Evolutionary conservation across 2,329 filamentous ascomycete species (phyloP).

Genomic region (Sarocladium brachiariae): DNA sequence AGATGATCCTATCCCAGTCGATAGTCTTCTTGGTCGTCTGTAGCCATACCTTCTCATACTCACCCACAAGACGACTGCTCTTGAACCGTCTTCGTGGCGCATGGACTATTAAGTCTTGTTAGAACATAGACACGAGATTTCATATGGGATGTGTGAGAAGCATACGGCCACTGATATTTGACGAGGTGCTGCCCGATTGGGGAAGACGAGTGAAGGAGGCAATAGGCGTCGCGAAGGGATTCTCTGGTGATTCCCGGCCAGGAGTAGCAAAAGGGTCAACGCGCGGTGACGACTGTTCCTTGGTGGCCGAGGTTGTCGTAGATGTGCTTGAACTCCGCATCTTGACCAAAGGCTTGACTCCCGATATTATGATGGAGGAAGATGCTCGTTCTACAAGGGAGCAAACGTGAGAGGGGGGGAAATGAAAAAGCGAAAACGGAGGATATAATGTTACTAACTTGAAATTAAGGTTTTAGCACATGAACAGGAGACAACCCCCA

Average conservation of each 20-base stretch:
- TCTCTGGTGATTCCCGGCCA: not conserved
- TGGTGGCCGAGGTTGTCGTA: not conserved
- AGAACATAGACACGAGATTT: too few species aligned
- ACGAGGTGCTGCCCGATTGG: too few species aligned
- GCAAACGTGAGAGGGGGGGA: not conserved
- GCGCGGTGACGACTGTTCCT: not conserved
- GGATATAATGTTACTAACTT: too few species aligned
- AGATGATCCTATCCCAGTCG: slow-evolving; percentile 22
- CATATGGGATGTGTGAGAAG: too few species aligned
- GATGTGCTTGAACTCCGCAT: not conserved
- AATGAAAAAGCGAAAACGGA: too few species aligned
- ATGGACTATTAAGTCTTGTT: not conserved
- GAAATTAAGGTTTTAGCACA: too few species aligned
- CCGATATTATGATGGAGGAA: not conserved
- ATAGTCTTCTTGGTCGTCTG: slow-evolving; percentile 14
- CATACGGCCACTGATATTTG: too few species aligned
- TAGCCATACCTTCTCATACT: slow-evolving; percentile 34
- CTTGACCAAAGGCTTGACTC: not conserved
- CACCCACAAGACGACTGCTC: slow-evolving; percentile 26
- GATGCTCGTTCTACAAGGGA: not conserved
- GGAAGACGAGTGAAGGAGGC: not conserved
- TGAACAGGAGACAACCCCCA: too few species aligned
- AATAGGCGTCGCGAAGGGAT: slow-evolving; percentile 7
- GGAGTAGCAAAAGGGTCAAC: slow-evolving; percentile 6
- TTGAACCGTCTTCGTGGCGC: slow-evolving; percentile 18